These are phyloP conservation scores for Aspergillus hancockii DNA, from an alignment of 495 filamentous ascomycete genomes.

Conservation along the genomic window DNA sequence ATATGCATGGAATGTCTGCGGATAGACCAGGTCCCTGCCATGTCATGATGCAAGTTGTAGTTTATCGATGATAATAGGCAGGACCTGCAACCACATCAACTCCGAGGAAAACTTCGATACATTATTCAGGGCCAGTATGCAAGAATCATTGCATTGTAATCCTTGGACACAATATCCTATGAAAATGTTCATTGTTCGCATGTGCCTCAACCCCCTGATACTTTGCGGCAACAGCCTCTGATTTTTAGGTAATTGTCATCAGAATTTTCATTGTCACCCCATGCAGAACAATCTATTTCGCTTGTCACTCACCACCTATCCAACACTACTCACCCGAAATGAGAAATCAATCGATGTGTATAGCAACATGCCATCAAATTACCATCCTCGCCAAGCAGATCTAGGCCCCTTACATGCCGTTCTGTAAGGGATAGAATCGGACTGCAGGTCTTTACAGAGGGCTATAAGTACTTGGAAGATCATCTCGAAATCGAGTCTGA, in stretches of 20 bases:
- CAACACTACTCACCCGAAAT: background rate
- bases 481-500: no score
- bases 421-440: background rate
- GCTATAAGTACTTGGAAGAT: no score
- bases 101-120: background rate
- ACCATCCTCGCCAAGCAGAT: background rate
- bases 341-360: background rate
- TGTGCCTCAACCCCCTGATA: background rate
- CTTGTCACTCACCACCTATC: background rate
- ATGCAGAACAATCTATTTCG: background rate
- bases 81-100: background rate
- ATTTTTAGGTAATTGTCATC: background rate
- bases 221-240: background rate
- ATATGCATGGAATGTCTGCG: background rate
- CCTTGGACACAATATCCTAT: background rate
- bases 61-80: background rate
- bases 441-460: background rate
- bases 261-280: background rate
- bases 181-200: background rate
- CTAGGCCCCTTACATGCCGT: background rate
- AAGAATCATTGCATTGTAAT: background rate
- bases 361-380: background rate
- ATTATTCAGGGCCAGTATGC: background rate
- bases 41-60: background rate
- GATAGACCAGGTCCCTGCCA: background rate